Conservation (phyloP, 2,329 filamentous ascomycete genomes). For the Aspergillus pseudotamarii region DNA sequence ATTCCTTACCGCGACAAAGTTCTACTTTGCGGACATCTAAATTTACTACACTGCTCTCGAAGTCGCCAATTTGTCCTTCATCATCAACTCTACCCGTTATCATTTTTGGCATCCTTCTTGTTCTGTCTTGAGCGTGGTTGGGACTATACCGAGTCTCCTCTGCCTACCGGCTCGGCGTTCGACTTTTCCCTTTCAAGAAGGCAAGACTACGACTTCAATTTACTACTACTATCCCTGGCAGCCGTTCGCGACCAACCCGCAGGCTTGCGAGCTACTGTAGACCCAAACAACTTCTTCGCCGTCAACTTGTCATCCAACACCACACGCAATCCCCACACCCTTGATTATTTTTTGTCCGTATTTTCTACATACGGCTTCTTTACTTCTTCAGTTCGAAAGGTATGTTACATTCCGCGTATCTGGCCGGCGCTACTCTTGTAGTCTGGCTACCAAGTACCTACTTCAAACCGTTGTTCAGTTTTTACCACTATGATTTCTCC, state of each 20-base stretch:
- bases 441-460: conserved; percentile 1
- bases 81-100: not conserved
- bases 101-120: not conserved
- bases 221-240: conserved; percentile 35
- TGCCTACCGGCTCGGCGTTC: conserved; percentile 23
- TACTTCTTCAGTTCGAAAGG: conserved; percentile 16
- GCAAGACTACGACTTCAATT: conserved; percentile 17
- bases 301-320: not conserved
- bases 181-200: conserved; percentile 24
- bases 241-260: conserved; percentile 26
- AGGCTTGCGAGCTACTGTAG: conserved; percentile 10
- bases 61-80: not conserved
- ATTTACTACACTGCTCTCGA: not conserved
- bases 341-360: not conserved
- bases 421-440: not conserved
- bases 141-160: conserved; percentile 9
- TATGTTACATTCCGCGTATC: conserved; percentile 21
- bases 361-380: not conserved
- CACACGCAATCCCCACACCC: not conserved
- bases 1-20: conserved; percentile 7
- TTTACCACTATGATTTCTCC: not conserved
- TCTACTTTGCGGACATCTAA: not conserved
- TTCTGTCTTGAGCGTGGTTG: conserved; percentile 1
- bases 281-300: conserved; percentile 12
- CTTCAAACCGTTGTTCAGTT: conserved; percentile 2